Conservation (phyloP, 805 yeast genomes). For the Brettanomyces custersianus region DNA sequence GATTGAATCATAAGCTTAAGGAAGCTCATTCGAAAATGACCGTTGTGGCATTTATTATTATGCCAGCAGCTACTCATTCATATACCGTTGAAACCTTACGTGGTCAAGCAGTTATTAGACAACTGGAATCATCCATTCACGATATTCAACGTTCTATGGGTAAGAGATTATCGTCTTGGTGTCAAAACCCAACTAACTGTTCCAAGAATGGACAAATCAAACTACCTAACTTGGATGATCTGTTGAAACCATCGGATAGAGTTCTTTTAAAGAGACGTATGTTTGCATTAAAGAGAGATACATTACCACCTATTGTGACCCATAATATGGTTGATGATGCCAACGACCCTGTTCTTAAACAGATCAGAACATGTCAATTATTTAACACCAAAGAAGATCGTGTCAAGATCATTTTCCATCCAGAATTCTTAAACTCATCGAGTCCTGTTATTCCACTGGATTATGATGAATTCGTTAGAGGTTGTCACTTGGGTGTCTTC, state of each 20-base stretch:
- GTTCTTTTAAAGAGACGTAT: slow-evolving; percentile 87
- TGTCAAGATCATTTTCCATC: slow-evolving; percentile 94
- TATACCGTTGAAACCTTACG: slow-evolving; percentile 92
- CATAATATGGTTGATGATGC: slow-evolving; percentile 95
- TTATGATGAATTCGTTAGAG: slow-evolving; percentile 95
- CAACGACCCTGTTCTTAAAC: slow-evolving; percentile 83
- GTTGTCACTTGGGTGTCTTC: slow-evolving; percentile 96
- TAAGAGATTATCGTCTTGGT: slow-evolving; percentile 80
- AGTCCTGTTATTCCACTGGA: slow-evolving; percentile 90
- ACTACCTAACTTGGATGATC: slow-evolving; percentile 71
- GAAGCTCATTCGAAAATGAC: slow-evolving; percentile 78
- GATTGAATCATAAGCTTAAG: slow-evolving; percentile 83
- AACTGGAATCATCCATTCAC: slow-evolving; percentile 77
- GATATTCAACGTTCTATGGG: slow-evolving; percentile 87
- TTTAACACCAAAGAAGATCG: slow-evolving; percentile 86
- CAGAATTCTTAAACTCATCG: slow-evolving; percentile 90
- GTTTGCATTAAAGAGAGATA: slow-evolving; percentile 81
- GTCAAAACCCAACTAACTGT: slow-evolving; percentile 40
- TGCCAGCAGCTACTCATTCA: slow-evolving; percentile 94
- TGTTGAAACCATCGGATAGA: slow-evolving; percentile 78
- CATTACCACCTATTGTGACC: slow-evolving; percentile 91
- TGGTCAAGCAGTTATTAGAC: slow-evolving; percentile 93
- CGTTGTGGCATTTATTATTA: slow-evolving; percentile 92
- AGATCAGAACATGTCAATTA: slow-evolving; percentile 82
- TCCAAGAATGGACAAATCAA: slow-evolving; percentile 19